A percentile compares a stretch with the other conserved stretches of the same genome.
These are phyloP conservation scores for Emmonsiellopsis sp. DNA, from an alignment of 2,329 filamentous ascomycete species.

Conservation along the genomic window DNA sequence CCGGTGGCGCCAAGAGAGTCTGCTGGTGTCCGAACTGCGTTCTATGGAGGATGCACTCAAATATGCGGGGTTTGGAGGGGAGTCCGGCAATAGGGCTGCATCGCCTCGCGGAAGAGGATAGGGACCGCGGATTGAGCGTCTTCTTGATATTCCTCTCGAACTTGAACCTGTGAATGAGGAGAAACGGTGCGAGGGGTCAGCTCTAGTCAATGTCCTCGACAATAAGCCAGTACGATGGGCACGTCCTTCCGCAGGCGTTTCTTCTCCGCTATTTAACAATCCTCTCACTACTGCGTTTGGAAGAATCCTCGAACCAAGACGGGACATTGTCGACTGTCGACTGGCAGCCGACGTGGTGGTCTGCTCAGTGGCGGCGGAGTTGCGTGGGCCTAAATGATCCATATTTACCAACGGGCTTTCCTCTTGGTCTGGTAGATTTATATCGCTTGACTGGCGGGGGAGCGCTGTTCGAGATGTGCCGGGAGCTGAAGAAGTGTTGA, in stretches of 20 bases:
- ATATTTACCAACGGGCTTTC: constrained; percentile 23
- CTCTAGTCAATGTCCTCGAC: constrained; percentile 27
- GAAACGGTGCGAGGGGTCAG: constrained; percentile 28
- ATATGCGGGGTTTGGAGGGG: constrained; percentile 18
- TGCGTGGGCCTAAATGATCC: constrained; percentile 20
- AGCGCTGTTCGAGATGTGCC: neutral
- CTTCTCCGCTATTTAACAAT: constrained; percentile 37
- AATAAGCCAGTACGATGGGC: constrained; percentile 36
- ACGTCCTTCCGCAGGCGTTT: constrained; percentile 36
- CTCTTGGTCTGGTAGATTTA: constrained; percentile 23
- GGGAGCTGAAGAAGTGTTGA: neutral
- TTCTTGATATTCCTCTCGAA: constrained; percentile 30
- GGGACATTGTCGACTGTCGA: constrained; percentile 40
- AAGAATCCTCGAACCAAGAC: constrained; percentile 39
- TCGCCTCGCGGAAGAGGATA: constrained; percentile 32
- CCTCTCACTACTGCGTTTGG: constrained; percentile 38
- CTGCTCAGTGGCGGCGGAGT: constrained; percentile 22
- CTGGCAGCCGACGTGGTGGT: constrained; percentile 29
- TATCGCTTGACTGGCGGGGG: neutral
- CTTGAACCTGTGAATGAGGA: constrained; percentile 32
- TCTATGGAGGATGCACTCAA: constrained; percentile 19
- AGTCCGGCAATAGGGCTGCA: constrained; percentile 22
- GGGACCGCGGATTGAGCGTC: constrained; percentile 30
- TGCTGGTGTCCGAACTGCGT: constrained; percentile 19
- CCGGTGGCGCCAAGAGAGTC: constrained; percentile 31